phyloP scores from a whole-genome alignment of 1,139 yeast genomes.

The Barnettozyma hawaiiensis region DNA sequence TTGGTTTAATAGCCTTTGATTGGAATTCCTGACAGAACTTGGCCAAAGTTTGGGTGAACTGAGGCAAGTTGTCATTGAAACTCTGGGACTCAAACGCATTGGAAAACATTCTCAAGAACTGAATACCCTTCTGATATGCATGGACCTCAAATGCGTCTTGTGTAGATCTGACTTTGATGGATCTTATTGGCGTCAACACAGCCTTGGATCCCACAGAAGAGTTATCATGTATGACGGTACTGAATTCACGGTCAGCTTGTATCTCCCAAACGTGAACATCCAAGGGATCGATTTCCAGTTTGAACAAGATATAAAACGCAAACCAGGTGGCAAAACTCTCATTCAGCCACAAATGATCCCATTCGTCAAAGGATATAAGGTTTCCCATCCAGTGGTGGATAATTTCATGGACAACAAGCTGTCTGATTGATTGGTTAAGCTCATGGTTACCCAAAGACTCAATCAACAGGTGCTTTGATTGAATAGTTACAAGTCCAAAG shows the following conservation, averaged over 20 bases:
- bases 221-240: slow-evolving; percentile 39
- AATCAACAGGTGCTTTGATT: slow-evolving; percentile 45
- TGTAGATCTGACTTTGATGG: slow-evolving; percentile 31
- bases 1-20: slow-evolving; percentile 42
- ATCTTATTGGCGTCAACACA: slow-evolving; percentile 16
- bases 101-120: slow-evolving; percentile 51
- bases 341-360: slow-evolving; percentile 66
- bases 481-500: slow-evolving; percentile 61
- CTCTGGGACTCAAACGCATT: slow-evolving; percentile 37
- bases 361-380: slow-evolving; percentile 55
- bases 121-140: slow-evolving; percentile 62
- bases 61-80: slow-evolving; percentile 29
- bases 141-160: slow-evolving; percentile 48
- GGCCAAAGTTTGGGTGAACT: slow-evolving; percentile 36
- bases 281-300: slow-evolving; percentile 28
- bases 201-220: slow-evolving; percentile 24
- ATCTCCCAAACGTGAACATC: slow-evolving; percentile 30
- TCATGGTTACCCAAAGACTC: slow-evolving; percentile 29
- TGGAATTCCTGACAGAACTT: slow-evolving; percentile 37
- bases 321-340: slow-evolving; percentile 73
- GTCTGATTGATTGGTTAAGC: slow-evolving; percentile 36
- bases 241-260: slow-evolving; percentile 35
- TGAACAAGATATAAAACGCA: slow-evolving; percentile 42
- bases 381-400: slow-evolving; percentile 80
- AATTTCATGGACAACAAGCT: slow-evolving; percentile 61